Evolutionary conservation across 306 rosid species (phyloP), one percentile per base, ranked within the genome.

Genomic region (Casuarina equisetifolia): DNA sequence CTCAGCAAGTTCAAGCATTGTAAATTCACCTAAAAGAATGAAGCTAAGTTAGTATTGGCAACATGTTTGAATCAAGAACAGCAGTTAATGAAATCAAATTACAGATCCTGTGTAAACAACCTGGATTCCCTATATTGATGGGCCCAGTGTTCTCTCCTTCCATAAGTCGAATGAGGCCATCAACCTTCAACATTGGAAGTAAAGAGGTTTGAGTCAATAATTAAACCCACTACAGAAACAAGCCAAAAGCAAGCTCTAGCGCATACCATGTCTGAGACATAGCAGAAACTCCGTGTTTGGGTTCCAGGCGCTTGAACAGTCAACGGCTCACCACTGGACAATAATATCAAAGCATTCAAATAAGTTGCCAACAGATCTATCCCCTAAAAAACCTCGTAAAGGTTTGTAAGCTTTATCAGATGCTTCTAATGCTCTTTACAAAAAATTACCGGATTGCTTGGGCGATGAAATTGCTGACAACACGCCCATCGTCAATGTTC

Each of bases 401-500:
- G 35, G 44, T 35, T 61, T 32, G 6, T 52, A 52, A 15, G 57
- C n/a, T 61, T 61, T 11, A 61, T 19, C 4, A 9, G 25, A 66
- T 48, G 51, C 46, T 12, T 48, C 9, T 17, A 66, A 40, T 9
- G 9, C 50, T 62, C 44, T 11, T 25, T 25, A 25, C 53, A 63
- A 49, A 15, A 66, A 43, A 73, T 78, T 85, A 95, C 98, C 98
- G 97, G 76, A 95, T 80, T 17, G 97, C 97, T 88, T 95, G 98
- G 49, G 98, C 98, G 71, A 95, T 89, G 82, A 95, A 95, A 86
- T 95, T 95, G 89, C 98, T 95, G 49, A 95, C 98, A 12, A 92
- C 98, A 82, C 98, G 98, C 0, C 98, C 98, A 78, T 95, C 98
- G 61, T 95, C 98, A 49, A 95, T 95, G 78, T 92, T 95, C 98